Percentiles rank a stretch among this genome's conserved stretches.
Evolutionary conservation across 192 early-diverging fungal species (phyloP).

Genomic region (Cladochytrium replicatum): DNA sequence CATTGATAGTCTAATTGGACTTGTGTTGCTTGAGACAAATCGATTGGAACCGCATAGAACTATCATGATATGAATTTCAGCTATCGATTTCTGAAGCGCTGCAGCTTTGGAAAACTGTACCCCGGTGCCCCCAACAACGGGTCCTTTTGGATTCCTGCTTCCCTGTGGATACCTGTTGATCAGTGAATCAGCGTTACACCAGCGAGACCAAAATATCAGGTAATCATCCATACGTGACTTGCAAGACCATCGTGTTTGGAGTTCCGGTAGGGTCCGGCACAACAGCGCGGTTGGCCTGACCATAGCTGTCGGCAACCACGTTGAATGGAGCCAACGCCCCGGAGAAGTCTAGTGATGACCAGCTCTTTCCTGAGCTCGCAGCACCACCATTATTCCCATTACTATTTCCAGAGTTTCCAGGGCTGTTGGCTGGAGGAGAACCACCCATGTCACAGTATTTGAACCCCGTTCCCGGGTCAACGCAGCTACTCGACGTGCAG

Average conservation of each 20-base stretch:
- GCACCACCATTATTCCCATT: conserved; percentile 1
- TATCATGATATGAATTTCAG: neutral
- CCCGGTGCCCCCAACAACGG: conserved; percentile 14
- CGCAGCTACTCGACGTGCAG: conserved; percentile 15
- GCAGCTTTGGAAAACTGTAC: conserved; percentile 6
- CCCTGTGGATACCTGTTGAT: conserved; percentile 15
- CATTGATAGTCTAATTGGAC: conserved; percentile 35
- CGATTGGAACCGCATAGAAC: conserved; percentile 18
- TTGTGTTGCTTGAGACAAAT: conserved; percentile 6
- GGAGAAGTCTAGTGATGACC: conserved; percentile 1
- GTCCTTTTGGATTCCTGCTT: conserved; percentile 11
- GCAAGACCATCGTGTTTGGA: conserved; percentile 10
- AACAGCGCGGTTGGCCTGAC: conserved; percentile 3
- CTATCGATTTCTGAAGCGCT: neutral
- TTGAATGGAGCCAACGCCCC: conserved; percentile 5
- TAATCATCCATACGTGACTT: conserved; percentile 7
- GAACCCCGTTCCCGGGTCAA: too few species aligned
- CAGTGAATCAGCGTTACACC: too few species aligned
- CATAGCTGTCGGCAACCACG: conserved; percentile 4
- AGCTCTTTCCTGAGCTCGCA: neutral
- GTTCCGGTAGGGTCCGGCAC: conserved; percentile 18
- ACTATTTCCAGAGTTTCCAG: neutral
- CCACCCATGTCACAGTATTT: conserved; percentile 12
- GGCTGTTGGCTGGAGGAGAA: neutral
- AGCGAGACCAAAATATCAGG: neutral